Percentiles rank a stretch among this genome's conserved stretches.
Conservation (phyloP, 1,139 yeast species). For the Candida sanyaensis region DNA sequence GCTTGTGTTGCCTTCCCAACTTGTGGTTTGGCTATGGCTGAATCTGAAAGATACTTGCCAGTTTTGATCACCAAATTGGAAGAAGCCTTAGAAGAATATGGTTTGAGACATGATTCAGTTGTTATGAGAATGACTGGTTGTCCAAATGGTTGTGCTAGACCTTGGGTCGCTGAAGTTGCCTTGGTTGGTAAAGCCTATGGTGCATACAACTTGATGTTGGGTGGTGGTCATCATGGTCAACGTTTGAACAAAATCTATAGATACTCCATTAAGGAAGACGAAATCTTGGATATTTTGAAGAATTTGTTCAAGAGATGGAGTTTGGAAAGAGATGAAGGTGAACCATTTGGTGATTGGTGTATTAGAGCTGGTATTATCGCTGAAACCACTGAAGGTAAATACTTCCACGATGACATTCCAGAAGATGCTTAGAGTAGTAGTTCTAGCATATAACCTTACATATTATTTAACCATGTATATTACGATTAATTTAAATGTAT, state of each 20-base stretch:
- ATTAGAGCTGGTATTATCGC: conserved; percentile 83
- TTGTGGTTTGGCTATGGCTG: conserved; percentile 99
- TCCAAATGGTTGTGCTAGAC: conserved; percentile 98
- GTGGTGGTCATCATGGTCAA: conserved; percentile 96
- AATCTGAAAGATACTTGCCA: conserved; percentile 94
- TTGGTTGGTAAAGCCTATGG: conserved; percentile 94
- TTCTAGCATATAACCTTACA: neutral
- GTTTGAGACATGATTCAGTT: conserved; percentile 90
- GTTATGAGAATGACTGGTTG: conserved; percentile 99
- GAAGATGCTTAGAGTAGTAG: conserved; percentile 56
- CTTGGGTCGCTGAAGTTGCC: conserved; percentile 97
- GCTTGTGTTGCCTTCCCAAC: conserved; percentile 99
- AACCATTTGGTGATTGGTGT: conserved; percentile 94
- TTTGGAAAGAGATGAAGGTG: conserved; percentile 84
- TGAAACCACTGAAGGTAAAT: conserved; percentile 88
- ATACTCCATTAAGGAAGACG: conserved; percentile 88
- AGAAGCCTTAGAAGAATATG: conserved; percentile 82
- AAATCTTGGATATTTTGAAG: conserved; percentile 71
- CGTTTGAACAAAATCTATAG: conserved; percentile 89
- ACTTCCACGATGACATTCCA: conserved; percentile 91
- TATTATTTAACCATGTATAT: neutral
- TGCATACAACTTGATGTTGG: conserved; percentile 90
- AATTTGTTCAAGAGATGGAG: conserved; percentile 96
- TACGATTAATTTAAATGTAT: neutral
- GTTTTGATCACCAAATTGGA: conserved; percentile 79